Conservation (phyloP, 1,139 yeast genomes). For the Nakaseomyces delphensis region DNA sequence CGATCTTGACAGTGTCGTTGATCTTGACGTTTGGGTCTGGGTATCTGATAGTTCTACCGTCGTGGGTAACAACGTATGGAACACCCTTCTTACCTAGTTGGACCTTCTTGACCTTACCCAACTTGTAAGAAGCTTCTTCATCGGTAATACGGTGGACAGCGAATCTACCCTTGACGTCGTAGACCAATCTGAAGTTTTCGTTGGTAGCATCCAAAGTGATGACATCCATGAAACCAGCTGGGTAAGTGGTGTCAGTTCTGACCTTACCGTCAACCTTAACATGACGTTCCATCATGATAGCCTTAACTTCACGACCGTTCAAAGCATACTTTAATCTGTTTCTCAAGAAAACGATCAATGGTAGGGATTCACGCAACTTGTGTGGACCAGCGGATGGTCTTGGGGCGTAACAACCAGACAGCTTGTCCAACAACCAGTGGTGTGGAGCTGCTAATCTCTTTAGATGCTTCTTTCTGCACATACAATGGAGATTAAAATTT, state of each 20-base stretch:
- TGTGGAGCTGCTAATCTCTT: slow-evolving; percentile 99
- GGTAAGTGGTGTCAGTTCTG: slow-evolving; percentile 97
- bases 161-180: slow-evolving; percentile 97
- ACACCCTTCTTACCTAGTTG: slow-evolving; percentile 97
- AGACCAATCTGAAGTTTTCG: slow-evolving; percentile 97
- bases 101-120: slow-evolving; percentile 95
- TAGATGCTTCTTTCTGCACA: slow-evolving; percentile 77
- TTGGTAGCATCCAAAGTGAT: slow-evolving; percentile 94
- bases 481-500: neutral
- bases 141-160: slow-evolving; percentile 99
- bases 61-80: slow-evolving; percentile 98
- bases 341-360: slow-evolving; percentile 95
- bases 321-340: slow-evolving; percentile 99
- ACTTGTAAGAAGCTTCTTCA: slow-evolving; percentile 96
- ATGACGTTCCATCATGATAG: slow-evolving; percentile 98
- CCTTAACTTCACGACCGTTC: slow-evolving; percentile 99
- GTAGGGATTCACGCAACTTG: slow-evolving; percentile 98
- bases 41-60: slow-evolving; percentile 99
- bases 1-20: slow-evolving; percentile 95
- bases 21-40: slow-evolving; percentile 96
- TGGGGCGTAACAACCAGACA: slow-evolving; percentile 99
- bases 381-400: slow-evolving; percentile 99
- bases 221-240: slow-evolving; percentile 99
- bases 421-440: slow-evolving; percentile 99
- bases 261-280: slow-evolving; percentile 99